Conservation (phyloP, 1,284 basidiomycete species). For the Tylopilus microsporus region DNA sequence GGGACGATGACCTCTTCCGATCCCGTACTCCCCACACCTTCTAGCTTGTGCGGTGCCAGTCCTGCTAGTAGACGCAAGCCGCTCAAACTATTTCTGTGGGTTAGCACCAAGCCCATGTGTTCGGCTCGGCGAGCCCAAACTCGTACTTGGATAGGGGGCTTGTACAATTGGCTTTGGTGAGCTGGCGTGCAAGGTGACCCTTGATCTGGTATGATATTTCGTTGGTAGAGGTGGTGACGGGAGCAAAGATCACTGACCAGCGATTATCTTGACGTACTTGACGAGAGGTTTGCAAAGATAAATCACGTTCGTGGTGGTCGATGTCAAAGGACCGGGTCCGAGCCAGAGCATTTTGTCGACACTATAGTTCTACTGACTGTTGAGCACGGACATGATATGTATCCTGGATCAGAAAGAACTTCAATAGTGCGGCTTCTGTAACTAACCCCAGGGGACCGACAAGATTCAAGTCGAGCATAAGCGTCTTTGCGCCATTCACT, state of each 20-base stretch:
- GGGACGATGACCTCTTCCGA: conserved; percentile 48
- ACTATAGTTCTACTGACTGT: conserved; percentile 77
- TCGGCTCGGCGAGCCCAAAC: too few species aligned
- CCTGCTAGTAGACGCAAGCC: too few species aligned
- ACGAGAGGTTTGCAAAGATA: conserved; percentile 93
- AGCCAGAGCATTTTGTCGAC: conserved; percentile 99
- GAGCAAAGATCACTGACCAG: conserved; percentile 52
- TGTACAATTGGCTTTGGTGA: too few species aligned
- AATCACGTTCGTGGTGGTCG: conserved; percentile 84
- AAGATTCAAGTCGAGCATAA: conserved; percentile 84
- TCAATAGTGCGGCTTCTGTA: conserved; percentile 86
- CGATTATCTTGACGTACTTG: conserved; percentile 82
- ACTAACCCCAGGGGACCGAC: conserved; percentile 91
- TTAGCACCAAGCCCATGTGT: too few species aligned
- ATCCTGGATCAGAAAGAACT: conserved; percentile 48
- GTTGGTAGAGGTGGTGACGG: conserved; percentile 14
- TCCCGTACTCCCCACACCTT: too few species aligned
- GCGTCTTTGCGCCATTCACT: conserved; percentile 93
- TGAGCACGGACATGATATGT: conserved; percentile 1
- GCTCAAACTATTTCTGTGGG: too few species aligned
- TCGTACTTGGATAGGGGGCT: too few species aligned
- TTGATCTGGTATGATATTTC: conserved; percentile 58
- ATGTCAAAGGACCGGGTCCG: conserved; percentile 76
- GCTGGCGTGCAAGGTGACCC: too few species aligned
- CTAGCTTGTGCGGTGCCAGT: too few species aligned